Evolutionary conservation across 306 rosid species (phyloP), one percentile per base, ranked within the genome.

Genomic region (Geum urbanum): DNA sequence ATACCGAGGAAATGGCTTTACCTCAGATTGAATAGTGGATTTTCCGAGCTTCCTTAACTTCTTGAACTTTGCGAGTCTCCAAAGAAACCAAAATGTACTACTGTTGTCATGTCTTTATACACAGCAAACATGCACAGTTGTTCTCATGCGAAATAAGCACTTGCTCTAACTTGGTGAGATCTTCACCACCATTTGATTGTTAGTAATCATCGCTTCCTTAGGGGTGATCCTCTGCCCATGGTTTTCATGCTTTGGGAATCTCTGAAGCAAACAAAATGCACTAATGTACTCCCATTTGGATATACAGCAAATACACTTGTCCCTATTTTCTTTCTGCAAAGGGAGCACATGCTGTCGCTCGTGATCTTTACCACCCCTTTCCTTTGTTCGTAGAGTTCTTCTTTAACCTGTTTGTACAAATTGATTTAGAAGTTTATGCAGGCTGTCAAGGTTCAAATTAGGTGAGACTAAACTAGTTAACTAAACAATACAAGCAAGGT

Each of bases 231-330:
- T 73, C 86, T 91, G 50, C 83, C 78, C 75, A 87, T 87, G 9
- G 88, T 94, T 90, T 86, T 95, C 95, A 91, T 95, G 72, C 73
- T 91, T 72, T 95, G 97, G 13, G 97, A 95, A 81, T 88, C 97
- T 74, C 88, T 87, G 65, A 95, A 91, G 85, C 99, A 95, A 63
- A 89, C 96, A 4, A 95, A 95, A 79, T 91, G 97, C 67, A 95
- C 96, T 0, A 95, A 84, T 64, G 97, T 95, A 78, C 83, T 95
- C 72, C 96, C 97, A 9, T 87, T 95, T 11, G 99, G 97, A 80
- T 87, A 89, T 64, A 95, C 95, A 0, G 96, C 99, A 65, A 95
- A 95, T 48, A 91, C 97, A 63, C 99, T 95, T 0, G 92, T 86
- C 69, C 99, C 99, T 67, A 95, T 78, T 81, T 95, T 95, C 91